Evolutionary conservation across 1,284 basidiomycete genomes (phyloP).

Genomic region (Fistulinella staudtii): DNA sequence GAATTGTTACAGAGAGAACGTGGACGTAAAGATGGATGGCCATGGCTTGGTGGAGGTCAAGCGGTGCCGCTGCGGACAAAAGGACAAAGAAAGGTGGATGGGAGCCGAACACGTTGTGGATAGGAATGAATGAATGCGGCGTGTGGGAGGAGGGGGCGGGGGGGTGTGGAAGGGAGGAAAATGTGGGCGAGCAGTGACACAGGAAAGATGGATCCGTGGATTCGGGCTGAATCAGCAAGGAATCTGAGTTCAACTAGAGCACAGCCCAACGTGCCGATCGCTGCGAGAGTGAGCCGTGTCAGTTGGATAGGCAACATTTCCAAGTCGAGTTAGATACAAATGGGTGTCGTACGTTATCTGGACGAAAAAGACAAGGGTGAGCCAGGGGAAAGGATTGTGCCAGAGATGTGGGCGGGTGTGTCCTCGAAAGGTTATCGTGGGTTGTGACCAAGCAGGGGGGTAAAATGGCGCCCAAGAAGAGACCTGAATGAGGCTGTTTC

Average conservation of each 20-base stretch:
- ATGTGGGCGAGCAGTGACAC: slow-evolving; percentile 1
- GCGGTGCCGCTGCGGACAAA: slow-evolving; percentile 30
- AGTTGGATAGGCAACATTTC: slow-evolving; percentile 34
- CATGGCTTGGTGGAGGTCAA: slow-evolving; percentile 16
- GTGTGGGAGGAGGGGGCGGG: no score
- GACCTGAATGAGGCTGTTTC: slow-evolving; percentile 17
- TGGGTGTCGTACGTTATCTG: slow-evolving; percentile 34
- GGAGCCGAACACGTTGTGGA: slow-evolving; percentile 20
- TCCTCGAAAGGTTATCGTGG: slow-evolving; percentile 36
- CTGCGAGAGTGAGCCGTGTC: slow-evolving; percentile 26
- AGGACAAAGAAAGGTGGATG: slow-evolving; percentile 1
- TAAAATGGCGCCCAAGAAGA: slow-evolving; percentile 22
- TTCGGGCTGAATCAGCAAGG: slow-evolving; percentile 24
- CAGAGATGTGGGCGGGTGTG: slow-evolving; percentile 27
- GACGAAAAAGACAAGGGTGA: slow-evolving; percentile 16
- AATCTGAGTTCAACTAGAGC: slow-evolving; percentile 21
- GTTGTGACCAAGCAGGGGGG: slow-evolving; percentile 18
- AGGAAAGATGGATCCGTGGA: slow-evolving; percentile 12
- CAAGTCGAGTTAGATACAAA: slow-evolving; percentile 32
- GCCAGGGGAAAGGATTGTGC: slow-evolving; percentile 11
- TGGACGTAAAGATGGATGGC: slow-evolving; percentile 21
- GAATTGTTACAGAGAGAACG: slow-evolving; percentile 15
- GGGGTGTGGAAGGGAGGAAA: slow-evolving; percentile 3
- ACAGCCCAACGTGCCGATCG: slow-evolving; percentile 33
- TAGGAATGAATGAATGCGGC: slow-evolving; percentile 7